Evolutionary conservation across 495 filamentous ascomycete species (phyloP).

Genomic region (Aspergillus steynii): DNA sequence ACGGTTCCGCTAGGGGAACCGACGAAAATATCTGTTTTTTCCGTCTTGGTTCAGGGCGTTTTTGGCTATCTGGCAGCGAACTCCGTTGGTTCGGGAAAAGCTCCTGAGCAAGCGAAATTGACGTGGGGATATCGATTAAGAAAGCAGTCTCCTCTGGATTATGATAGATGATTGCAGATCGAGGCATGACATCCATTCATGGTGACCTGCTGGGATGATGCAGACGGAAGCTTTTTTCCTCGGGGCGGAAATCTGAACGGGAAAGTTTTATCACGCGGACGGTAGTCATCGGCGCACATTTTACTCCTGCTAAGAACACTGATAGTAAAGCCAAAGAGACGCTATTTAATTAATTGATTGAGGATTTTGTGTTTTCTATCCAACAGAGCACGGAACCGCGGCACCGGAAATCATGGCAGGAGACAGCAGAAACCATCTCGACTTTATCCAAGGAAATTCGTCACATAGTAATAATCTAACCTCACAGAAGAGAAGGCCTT

Average conservation of each 20-base stretch:
- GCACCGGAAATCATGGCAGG: neutral
- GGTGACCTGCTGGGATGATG: neutral
- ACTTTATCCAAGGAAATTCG: slow-evolving; percentile 14
- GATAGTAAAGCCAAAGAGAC: neutral
- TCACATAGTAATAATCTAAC: slow-evolving; percentile 8
- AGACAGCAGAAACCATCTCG: neutral
- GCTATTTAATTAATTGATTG: neutral
- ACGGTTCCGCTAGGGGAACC: slow-evolving; percentile 32
- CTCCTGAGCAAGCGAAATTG: slow-evolving; percentile 49
- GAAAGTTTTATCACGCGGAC: neutral
- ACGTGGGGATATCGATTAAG: slow-evolving; percentile 65
- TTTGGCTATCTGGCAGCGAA: slow-evolving; percentile 3
- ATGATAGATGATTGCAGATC: slow-evolving; percentile 51
- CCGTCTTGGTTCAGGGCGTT: slow-evolving; percentile 6
- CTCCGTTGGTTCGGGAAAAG: slow-evolving; percentile 17
- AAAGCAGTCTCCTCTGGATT: slow-evolving; percentile 44
- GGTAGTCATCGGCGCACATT: too few relatives aligned
- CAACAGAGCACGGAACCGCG: neutral
- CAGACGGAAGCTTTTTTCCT: neutral
- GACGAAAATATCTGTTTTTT: slow-evolving; percentile 33
- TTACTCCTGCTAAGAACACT: neutral
- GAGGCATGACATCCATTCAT: slow-evolving; percentile 6
- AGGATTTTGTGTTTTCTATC: slow-evolving; percentile 2
- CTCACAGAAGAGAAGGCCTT: neutral
- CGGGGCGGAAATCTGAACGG: neutral